Base-by-base conservation (phyloP, 140 eudicot species). In the Senecio squalidus region DNA sequence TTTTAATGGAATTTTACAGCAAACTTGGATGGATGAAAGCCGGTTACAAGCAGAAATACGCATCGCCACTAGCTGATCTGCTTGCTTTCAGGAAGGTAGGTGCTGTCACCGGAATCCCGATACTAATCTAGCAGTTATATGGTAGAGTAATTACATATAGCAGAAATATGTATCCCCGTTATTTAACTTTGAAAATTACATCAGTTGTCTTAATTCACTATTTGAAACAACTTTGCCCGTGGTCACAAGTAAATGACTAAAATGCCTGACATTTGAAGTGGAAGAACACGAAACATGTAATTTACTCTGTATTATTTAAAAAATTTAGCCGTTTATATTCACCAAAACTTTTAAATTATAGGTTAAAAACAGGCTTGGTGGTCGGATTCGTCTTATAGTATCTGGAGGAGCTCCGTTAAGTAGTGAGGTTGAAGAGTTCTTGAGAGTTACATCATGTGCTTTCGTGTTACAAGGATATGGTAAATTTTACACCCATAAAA, bases 391-490 rank as follows among this genome's bases (percentile, higher is more conserved):
- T 30, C 82, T 91, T 18, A 81, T 91, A 28, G 96, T 91, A 43
- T 86, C 96, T 16, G 98, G 98, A 46, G 95, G 96, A 60, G 98
- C 98, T 43, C 94, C 96, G 2, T 73, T 84, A 64, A 72, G 98
- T 76, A 76, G 70, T 55, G 98, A 91, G 67, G 74, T 86, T 44
- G 98, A 91, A 73, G 98, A 91, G 64, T 91, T 91, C 84, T 70
- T 91, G 63, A 77, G 98, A 50, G 98, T 91, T 51, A 91, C 98
- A 39, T 76, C 96, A 17, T 86, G 98, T 75, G 89, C 94, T 69
- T 91, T 91, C 72, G 98, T 91, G 49, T 40, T 76, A 49, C 98
- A 91, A 79, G 98, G 96, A 78, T 91, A 91, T 11, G 98, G 98
- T 91, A 83, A 68, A 55, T 39, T 25, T 11, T 9, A n/a, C n/a